These are phyloP conservation scores for Casuarina equisetifolia DNA, from an alignment of 306 rosid species.

Conservation along the genomic window DNA sequence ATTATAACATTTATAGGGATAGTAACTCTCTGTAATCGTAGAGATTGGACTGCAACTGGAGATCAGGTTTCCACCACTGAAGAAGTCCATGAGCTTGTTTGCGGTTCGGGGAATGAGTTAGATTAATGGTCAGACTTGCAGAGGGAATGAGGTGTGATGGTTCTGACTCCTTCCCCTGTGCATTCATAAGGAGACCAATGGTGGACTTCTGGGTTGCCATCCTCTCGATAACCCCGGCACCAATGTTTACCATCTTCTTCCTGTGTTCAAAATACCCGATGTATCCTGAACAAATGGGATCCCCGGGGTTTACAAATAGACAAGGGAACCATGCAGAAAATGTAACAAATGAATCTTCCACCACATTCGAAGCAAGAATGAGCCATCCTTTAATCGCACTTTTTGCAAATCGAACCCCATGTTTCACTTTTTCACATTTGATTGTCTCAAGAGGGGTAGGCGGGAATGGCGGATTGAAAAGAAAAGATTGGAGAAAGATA, in stretches of 20 bases:
- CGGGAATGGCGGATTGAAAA: slow-evolving; percentile 82
- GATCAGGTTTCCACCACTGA: slow-evolving; percentile 83
- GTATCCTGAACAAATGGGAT: slow-evolving; percentile 73
- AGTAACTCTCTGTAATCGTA: slow-evolving; percentile 43
- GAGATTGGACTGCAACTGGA: slow-evolving; percentile 43
- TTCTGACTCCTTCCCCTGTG: slow-evolving; percentile 66
- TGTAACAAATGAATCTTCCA: slow-evolving; percentile 59
- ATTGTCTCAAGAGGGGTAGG: slow-evolving; percentile 93
- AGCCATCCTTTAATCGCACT: slow-evolving; percentile 83
- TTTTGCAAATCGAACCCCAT: slow-evolving; percentile 66
- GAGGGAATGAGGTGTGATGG: slow-evolving; percentile 91
- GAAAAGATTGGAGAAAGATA: slow-evolving; percentile 59
- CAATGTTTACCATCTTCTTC: slow-evolving; percentile 78
- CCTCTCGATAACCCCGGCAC: slow-evolving; percentile 77
- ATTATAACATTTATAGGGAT: too few species aligned
- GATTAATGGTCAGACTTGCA: slow-evolving; percentile 52
- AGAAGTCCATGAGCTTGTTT: slow-evolving; percentile 92
- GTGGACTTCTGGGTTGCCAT: slow-evolving; percentile 77
- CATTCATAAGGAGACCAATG: slow-evolving; percentile 61
- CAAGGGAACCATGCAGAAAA: slow-evolving; percentile 71
- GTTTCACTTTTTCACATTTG: slow-evolving; percentile 55
- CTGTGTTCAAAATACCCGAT: slow-evolving; percentile 88
- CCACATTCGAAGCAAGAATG: slow-evolving; percentile 54
- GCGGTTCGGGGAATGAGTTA: slow-evolving; percentile 44
- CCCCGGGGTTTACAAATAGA: slow-evolving; percentile 80